Percentiles rank a stretch among this genome's conserved stretches.
These are phyloP conservation scores for Kondoa subrosea DNA, from an alignment of 768 basidiomycete genomes.

Conservation along the genomic window DNA sequence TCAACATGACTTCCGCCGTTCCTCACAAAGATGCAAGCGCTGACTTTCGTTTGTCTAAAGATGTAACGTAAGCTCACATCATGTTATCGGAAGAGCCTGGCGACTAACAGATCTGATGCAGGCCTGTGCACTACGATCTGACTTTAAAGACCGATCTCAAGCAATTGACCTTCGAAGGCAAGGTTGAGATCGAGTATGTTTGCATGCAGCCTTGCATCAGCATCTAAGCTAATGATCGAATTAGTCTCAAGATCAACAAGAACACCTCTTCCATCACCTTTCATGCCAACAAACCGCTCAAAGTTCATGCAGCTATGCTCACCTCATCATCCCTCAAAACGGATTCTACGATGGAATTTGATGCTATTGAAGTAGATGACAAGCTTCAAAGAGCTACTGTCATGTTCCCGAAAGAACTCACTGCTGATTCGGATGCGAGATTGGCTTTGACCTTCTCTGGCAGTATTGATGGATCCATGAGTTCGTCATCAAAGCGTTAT, in stretches of 20 bases:
- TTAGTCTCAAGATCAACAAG: constrained; percentile 47
- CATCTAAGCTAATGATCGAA: neutral
- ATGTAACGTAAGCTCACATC: neutral
- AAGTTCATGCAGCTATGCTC: constrained; percentile 44
- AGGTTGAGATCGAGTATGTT: constrained; percentile 52
- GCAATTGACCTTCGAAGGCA: constrained; percentile 55
- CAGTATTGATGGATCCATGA: constrained; percentile 51
- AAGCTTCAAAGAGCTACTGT: constrained; percentile 51
- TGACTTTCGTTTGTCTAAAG: neutral
- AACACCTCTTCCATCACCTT: constrained; percentile 46
- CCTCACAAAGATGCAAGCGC: neutral
- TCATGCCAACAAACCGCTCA: constrained; percentile 45
- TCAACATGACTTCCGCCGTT: neutral
- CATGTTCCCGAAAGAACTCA: constrained; percentile 42
- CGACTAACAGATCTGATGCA: constrained; percentile 36
- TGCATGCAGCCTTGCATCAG: neutral
- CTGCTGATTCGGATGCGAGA: constrained; percentile 51
- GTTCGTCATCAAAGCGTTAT: neutral
- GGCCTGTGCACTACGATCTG: constrained; percentile 60
- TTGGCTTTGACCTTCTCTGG: constrained; percentile 53
- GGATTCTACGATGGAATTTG: constrained; percentile 37
- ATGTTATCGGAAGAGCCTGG: neutral
- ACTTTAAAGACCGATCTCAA: constrained; percentile 67
- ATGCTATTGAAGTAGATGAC: constrained; percentile 42
- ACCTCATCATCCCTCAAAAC: constrained; percentile 42